These are phyloP conservation scores for Aureobasidium sp. DNA, from an alignment of 2,329 filamentous ascomycete genomes.

Conservation along the genomic window DNA sequence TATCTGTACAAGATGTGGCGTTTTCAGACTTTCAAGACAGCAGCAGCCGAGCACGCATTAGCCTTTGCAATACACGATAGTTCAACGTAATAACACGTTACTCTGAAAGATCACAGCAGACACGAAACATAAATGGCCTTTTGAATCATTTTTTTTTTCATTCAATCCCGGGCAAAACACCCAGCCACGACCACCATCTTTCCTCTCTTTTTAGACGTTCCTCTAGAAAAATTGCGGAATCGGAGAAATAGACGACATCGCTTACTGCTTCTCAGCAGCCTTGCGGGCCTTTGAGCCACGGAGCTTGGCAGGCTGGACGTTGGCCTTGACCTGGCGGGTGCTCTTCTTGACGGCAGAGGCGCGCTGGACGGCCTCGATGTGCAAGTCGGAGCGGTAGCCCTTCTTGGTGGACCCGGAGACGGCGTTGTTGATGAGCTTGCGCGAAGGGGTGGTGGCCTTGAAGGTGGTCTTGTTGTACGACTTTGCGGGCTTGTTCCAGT, in stretches of 20 bases:
- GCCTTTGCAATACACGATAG: background rate
- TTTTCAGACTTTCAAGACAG: too few relatives aligned
- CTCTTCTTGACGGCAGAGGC: slow-evolving; percentile 68
- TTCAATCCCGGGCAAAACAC: slow-evolving; percentile 9
- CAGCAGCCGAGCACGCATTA: too few relatives aligned
- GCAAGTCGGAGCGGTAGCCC: slow-evolving; percentile 62
- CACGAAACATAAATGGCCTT: background rate
- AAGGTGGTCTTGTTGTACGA: slow-evolving; percentile 59
- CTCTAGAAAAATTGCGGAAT: background rate
- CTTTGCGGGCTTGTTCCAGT: slow-evolving; percentile 65
- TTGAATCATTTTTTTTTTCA: slow-evolving; percentile 15
- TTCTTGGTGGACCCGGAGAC: slow-evolving; percentile 75
- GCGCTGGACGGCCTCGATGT: slow-evolving; percentile 66
- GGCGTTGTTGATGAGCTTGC: slow-evolving; percentile 86
- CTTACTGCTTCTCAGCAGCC: slow-evolving; percentile 35
- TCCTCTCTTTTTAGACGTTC: background rate
- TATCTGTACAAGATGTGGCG: background rate
- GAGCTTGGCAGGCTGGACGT: slow-evolving; percentile 60
- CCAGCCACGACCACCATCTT: background rate
- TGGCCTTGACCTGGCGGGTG: slow-evolving; percentile 71
- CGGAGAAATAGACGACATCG: too few relatives aligned
- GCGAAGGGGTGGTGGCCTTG: slow-evolving; percentile 63
- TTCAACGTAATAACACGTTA: background rate
- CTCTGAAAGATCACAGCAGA: background rate
- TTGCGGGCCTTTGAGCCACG: slow-evolving; percentile 74